phyloP scores from a whole-genome alignment of 2,329 filamentous ascomycete species.

The Colletotrichum costaricense region DNA sequence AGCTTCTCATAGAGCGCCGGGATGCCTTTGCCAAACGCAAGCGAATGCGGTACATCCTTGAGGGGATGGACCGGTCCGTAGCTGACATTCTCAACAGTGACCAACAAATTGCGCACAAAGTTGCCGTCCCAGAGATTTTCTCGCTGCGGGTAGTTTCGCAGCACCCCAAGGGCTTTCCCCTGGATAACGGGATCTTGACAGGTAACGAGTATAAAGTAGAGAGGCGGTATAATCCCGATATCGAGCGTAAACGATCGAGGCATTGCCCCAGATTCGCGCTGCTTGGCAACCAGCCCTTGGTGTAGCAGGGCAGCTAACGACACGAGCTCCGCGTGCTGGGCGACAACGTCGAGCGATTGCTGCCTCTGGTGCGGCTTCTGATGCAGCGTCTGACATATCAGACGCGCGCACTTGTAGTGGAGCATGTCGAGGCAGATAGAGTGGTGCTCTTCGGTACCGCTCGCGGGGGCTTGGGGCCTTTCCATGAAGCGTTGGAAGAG shows the following conservation, averaged over 20 bases:
- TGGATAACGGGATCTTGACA: constrained; percentile 14
- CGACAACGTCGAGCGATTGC: neutral
- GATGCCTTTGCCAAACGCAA: constrained; percentile 19
- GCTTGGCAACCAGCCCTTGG: constrained; percentile 6
- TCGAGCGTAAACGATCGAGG: constrained; percentile 27
- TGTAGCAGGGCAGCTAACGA: constrained; percentile 8
- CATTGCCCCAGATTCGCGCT: neutral
- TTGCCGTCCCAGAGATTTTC: constrained; percentile 25
- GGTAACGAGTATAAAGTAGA: constrained; percentile 21
- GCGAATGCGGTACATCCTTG: constrained; percentile 6
- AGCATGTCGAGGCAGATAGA: constrained; percentile 30
- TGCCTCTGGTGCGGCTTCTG: constrained; percentile 11
- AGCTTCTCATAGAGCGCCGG: constrained; percentile 24
- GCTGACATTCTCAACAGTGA: constrained; percentile 13
- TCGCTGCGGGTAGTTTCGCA: constrained; percentile 12
- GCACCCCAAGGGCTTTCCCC: constrained; percentile 7
- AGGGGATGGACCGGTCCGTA: neutral
- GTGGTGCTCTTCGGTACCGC: constrained; percentile 16
- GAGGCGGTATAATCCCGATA: constrained; percentile 23
- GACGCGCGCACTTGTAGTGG: constrained; percentile 25
- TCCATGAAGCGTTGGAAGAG: constrained; percentile 34
- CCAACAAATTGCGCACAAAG: constrained; percentile 18
- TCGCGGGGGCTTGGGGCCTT: constrained; percentile 8
- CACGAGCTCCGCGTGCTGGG: constrained; percentile 18
- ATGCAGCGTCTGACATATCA: constrained; percentile 20